Base-by-base conservation (phyloP, 257 asterid species). In the Eucommia ulmoides region DNA sequence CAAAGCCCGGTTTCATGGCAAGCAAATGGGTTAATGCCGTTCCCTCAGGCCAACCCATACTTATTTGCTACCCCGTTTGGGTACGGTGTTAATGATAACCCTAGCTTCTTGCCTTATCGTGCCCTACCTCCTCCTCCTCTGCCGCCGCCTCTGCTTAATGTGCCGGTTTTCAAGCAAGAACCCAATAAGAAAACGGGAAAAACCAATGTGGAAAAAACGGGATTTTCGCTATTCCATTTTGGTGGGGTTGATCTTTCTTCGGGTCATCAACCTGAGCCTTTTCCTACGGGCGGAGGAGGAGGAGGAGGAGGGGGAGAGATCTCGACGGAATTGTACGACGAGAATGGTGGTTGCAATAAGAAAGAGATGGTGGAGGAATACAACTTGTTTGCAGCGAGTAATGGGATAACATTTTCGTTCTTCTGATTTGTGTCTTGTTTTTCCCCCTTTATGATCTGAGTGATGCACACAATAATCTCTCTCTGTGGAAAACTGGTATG, bases 181-280 rank as follows among this genome's bases (percentile, higher is more conserved):
- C 59, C 82, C 53, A 73, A 20, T 42, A 66, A 46, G 55, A 73
- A 76, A 65, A 45, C 74, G 19, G 74, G 68, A n/a, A 70, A 59
- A 65, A 24, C 59, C 55, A 81, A 60, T 20, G 53, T 24, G 24
- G 74, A 59, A 51, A 73, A 62, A 46, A 65, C 74, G 26, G 92
- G 78, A 52, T 86, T 91, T 78, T 91, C 99, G 51, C 95, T 91
- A 53, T 91, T 91, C 74, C 96, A 86, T 70, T 83, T 75, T 66
- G 94, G 94, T 41, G 89, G 94, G 25, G 84, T 80, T 22, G 94
- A 77, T 63, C 70, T 77, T 67, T 75, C 94, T 10, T 62, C 85
- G 7, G 92, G 93, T 50, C 69, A 63, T 41, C 66, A 74, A 54
- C 64, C 78, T 0, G 82, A 78, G 69, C 77, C 74, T 49, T 52